Evolutionary conservation across 2,329 filamentous ascomycete species (phyloP), one percentile per base, ranked within the genome.

Genomic region (Zymoseptoria ardabiliae): DNA sequence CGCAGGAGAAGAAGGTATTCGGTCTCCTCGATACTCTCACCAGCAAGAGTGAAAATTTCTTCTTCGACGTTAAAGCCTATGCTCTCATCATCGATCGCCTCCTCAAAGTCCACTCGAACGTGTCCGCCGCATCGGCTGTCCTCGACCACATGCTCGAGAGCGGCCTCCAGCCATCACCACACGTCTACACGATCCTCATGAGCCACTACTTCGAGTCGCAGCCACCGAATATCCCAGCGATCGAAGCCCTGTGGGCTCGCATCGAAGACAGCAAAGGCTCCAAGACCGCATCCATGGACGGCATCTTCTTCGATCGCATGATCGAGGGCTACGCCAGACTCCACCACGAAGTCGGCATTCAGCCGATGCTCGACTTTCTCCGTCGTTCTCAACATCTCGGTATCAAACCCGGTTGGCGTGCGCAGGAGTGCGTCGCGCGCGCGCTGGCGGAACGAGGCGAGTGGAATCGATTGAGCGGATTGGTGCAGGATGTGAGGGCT

Each of bases 101-200:
- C 10, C 76, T 89, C 63, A 79, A 74, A 68, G 72, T 65, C 50
- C 73, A 77, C 58, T 65, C 71, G 25, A 81, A 81, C 64, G 61
- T 76, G 53, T 30, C 65, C 1, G 82, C 84, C 58, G 81, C 89
- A 13, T 79, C 81, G 51, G 79, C 79, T 1, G 79, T 93, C 7
- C 78, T 91, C 50, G 73, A 77, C 1, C 82, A 87, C 71, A 88
- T 94, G 80, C 74, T 76, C 55, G 65, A 68, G 5, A 28, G 7
- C 11, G 80, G 81, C 20, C 68, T 87, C 50, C 70, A 79, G 53
- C 79, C 84, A 2, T 82, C 82, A 3, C 73, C 83, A 1, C 82
- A 90, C 66, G 88, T 91, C 68, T 89, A 89, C 76, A 92, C 89
- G 22, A 88, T 87, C 68, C 81, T 94, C 20, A 77, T 89, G 52